Conservation (phyloP, 2,329 filamentous ascomycete genomes). For the Aspergillus spinulosporus region DNA sequence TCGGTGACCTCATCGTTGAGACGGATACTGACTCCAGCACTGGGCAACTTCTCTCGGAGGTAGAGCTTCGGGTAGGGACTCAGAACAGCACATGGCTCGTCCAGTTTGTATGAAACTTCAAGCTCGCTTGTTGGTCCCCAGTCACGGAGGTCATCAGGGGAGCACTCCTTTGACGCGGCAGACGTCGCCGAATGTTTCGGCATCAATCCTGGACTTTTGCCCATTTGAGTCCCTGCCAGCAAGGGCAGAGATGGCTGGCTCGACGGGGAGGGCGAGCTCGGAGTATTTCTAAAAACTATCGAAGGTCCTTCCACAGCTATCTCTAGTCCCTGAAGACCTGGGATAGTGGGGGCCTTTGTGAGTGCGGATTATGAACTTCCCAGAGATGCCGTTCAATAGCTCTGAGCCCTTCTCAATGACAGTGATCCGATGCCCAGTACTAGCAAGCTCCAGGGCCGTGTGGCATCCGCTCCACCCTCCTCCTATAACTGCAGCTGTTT, state of each 20-base stretch:
- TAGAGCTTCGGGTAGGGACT: neutral
- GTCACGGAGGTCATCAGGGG: neutral
- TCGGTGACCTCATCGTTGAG: neutral
- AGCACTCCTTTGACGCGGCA: neutral
- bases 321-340: slow-evolving; percentile 6
- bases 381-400: slow-evolving; percentile 9
- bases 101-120: slow-evolving; percentile 1
- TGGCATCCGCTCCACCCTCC: slow-evolving; percentile 13
- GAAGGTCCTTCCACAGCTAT: slow-evolving; percentile 6
- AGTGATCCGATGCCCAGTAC: neutral
- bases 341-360: slow-evolving; percentile 14
- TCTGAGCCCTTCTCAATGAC: slow-evolving; percentile 5
- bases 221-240: neutral
- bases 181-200: neutral
- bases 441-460: slow-evolving; percentile 8
- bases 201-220: neutral
- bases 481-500: slow-evolving; percentile 1
- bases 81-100: slow-evolving; percentile 5
- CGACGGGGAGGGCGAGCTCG: slow-evolving; percentile 1
- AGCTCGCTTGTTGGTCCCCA: neutral
- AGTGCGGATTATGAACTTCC: slow-evolving; percentile 9
- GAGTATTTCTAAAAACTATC: slow-evolving; percentile 3
- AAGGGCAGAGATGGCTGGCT: slow-evolving; percentile 6
- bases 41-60: neutral
- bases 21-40: neutral